Percentiles rank a stretch among this genome's conserved stretches.
phyloP scores from a whole-genome alignment of 129 eudicot genomes.

The Flaveria ramosissima region DNA sequence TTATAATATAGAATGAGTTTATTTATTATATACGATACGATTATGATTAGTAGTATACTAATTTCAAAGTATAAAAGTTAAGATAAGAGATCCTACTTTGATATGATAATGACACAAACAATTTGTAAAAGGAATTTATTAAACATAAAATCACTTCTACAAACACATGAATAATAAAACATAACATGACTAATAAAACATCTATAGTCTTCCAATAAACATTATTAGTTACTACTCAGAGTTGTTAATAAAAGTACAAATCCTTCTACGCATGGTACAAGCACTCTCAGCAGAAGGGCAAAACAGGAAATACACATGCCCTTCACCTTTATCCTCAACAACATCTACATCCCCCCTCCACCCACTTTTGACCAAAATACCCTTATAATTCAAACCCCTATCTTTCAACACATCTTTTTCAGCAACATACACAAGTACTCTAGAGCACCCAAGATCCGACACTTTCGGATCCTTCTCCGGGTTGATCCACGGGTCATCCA shows the following conservation, averaged over 20 bases:
- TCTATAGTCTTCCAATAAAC: background rate
- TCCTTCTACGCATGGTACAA: constrained; percentile 18
- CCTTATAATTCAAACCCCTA: constrained; percentile 26
- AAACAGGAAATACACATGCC: constrained; percentile 25
- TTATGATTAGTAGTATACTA: too few relatives aligned
- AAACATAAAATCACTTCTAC: background rate
- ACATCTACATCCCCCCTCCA: constrained; percentile 22
- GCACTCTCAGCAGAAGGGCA: background rate
- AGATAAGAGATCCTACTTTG: background rate
- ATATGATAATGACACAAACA: background rate
- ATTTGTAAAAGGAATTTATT: background rate
- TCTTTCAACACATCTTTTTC: constrained; percentile 27
- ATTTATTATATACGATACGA: too few relatives aligned
- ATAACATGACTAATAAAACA: background rate
- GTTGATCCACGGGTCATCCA: constrained; percentile 37
- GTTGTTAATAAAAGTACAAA: constrained; percentile 15
- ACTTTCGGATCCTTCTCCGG: constrained; percentile 31
- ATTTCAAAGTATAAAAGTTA: too few relatives aligned
- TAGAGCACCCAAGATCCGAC: constrained; percentile 28
- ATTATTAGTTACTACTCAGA: background rate
- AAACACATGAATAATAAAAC: background rate
- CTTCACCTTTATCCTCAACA: constrained; percentile 14
- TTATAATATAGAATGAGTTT: too few relatives aligned
- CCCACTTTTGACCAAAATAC: background rate
- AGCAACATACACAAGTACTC: constrained; percentile 24